Conservation (phyloP, 2,329 filamentous ascomycete species). For the Penicillium sp. region DNA sequence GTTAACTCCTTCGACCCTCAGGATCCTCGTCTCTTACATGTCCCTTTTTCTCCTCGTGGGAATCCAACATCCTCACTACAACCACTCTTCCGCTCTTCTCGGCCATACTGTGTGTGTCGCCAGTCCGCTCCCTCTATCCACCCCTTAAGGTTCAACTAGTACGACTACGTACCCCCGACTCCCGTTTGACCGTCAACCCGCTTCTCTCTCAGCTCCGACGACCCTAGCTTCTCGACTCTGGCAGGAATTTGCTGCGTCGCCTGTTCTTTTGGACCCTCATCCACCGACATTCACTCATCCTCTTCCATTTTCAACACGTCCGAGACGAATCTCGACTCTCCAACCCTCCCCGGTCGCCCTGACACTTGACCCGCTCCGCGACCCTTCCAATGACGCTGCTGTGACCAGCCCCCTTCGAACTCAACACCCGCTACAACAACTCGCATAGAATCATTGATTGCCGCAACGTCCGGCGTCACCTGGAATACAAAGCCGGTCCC, state of each 20-base stretch:
- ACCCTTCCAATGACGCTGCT: slow-evolving; percentile 14
- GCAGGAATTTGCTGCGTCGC: slow-evolving; percentile 9
- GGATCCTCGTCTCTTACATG: not conserved
- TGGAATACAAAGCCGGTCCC: slow-evolving; percentile 9
- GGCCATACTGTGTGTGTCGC: slow-evolving; percentile 38
- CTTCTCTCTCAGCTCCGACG: slow-evolving; percentile 7
- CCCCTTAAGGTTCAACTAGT: slow-evolving; percentile 14
- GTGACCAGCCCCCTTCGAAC: not conserved
- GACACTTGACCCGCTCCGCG: slow-evolving; percentile 5
- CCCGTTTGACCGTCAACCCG: slow-evolving; percentile 12
- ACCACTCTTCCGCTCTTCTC: slow-evolving; percentile 15
- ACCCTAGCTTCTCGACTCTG: slow-evolving; percentile 6
- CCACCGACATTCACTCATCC: slow-evolving; percentile 20
- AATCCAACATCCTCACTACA: slow-evolving; percentile 5
- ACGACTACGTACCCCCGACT: slow-evolving; percentile 6
- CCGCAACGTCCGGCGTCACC: slow-evolving; percentile 4
- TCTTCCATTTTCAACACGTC: slow-evolving; percentile 6
- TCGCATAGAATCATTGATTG: slow-evolving; percentile 2
- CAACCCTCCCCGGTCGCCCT: slow-evolving; percentile 1
- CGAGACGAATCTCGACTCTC: not conserved
- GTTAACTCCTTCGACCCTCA: not conserved
- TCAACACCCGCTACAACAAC: not conserved
- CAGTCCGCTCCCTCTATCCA: slow-evolving; percentile 33
- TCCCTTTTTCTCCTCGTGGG: not conserved
- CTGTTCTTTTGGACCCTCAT: slow-evolving; percentile 6